Evolutionary conservation across 176 grass and related monocot species (phyloP).

Genomic region (Sorghum bicolor): Sorghum_bicolor_NCBIv3 NC_012875.2:53878001-53878500

Average conservation of each 20-base stretch:
- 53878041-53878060: not conserved
- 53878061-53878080: not conserved
- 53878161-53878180: not conserved
- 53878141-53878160: not conserved
- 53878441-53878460: constrained; percentile 60
- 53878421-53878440: constrained; percentile 38
- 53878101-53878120: not conserved
- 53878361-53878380: constrained; percentile 83
- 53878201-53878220: not conserved
- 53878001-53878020: not conserved
- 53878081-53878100: not conserved
- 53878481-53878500: constrained; percentile 53
- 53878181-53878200: not conserved
- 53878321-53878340: constrained; percentile 30
- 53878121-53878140: not conserved
- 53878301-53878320: constrained; percentile 31
- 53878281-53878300: constrained; percentile 27
- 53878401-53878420: constrained; percentile 34
- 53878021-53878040: not conserved
- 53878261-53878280: not conserved
- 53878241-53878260: not conserved
- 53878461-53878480: constrained; percentile 67
- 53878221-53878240: not conserved
- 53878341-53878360: constrained; percentile 97
- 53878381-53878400: constrained; percentile 37